Evolutionary conservation across 352 stramenopile species (phyloP).

Genomic region (Globisporangium nagaii): DNA sequence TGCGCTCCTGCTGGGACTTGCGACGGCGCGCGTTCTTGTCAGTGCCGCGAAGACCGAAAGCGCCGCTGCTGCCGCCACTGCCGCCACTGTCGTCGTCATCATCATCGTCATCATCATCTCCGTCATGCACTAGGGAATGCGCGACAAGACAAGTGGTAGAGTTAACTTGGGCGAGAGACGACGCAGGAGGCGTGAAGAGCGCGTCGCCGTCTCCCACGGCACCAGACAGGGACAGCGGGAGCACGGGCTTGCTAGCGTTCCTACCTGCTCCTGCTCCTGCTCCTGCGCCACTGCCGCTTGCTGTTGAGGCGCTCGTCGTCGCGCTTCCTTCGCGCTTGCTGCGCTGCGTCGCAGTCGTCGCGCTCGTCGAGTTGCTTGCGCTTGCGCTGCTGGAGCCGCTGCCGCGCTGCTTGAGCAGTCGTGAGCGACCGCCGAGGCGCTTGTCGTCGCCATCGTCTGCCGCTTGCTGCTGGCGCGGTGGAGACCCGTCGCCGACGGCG

Average conservation of each 20-base stretch:
- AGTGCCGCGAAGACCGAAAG: background rate
- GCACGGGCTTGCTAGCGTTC: background rate
- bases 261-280: conserved; percentile 11
- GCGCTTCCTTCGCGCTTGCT: conserved; percentile 8
- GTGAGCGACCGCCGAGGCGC: conserved; percentile 11
- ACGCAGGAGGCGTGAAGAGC: conserved; percentile 12
- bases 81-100: conserved; percentile 19
- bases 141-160: conserved; percentile 57
- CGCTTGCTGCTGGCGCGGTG: background rate
- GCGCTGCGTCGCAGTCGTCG: background rate
- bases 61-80: conserved; percentile 9
- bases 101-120: conserved; percentile 19
- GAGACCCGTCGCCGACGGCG: background rate
- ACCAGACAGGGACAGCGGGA: background rate
- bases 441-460: background rate
- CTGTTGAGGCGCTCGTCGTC: background rate
- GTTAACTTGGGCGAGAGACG: conserved; percentile 28
- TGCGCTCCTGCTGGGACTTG: conserved; percentile 10
- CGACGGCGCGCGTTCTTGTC: conserved; percentile 7
- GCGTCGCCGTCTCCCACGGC: conserved; percentile 11
- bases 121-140: conserved; percentile 25
- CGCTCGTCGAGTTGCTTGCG: background rate
- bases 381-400: conserved; percentile 16
- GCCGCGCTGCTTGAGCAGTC: conserved; percentile 17
- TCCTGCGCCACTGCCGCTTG: background rate